Evolutionary conservation across 495 filamentous ascomycete species (phyloP).

Genomic region (Schizothecium vesticola): DNA sequence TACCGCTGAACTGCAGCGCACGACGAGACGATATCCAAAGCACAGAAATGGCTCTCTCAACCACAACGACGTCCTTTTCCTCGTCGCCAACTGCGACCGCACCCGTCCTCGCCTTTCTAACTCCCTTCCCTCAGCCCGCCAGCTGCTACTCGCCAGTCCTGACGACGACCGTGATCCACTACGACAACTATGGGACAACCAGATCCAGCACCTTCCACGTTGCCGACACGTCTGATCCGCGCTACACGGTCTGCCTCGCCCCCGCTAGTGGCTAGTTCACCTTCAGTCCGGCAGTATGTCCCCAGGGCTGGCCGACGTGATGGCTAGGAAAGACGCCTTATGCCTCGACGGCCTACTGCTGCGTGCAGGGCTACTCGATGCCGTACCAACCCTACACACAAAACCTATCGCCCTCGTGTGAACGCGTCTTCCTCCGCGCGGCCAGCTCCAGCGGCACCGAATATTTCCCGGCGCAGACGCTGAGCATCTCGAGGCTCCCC

Average conservation of each 20-base stretch:
- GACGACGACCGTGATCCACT: background rate
- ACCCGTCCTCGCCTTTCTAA: background rate
- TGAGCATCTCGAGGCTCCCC: background rate
- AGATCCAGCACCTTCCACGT: background rate
- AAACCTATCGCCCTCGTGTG: background rate
- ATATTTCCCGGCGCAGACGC: background rate
- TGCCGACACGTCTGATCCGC: constrained; percentile 1
- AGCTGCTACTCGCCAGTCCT: constrained; percentile 6
- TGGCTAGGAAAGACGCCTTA: background rate
- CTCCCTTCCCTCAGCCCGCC: constrained; percentile 8
- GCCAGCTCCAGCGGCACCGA: background rate
- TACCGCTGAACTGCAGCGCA: background rate
- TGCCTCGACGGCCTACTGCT: constrained; percentile 8
- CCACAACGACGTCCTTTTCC: background rate
- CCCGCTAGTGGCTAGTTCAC: constrained; percentile 2
- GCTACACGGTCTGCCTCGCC: constrained; percentile 5
- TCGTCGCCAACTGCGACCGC: background rate
- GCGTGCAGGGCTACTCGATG: background rate
- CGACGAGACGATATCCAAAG: background rate
- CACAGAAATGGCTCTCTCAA: background rate
- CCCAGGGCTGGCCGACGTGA: background rate
- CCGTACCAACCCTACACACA: background rate
- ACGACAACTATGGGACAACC: background rate
- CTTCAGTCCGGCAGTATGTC: constrained; percentile 11
- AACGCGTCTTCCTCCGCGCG: background rate